These are phyloP conservation scores for Macrolepiota fuliginosa DNA, from an alignment of 768 basidiomycete species.

Conservation along the genomic window DNA sequence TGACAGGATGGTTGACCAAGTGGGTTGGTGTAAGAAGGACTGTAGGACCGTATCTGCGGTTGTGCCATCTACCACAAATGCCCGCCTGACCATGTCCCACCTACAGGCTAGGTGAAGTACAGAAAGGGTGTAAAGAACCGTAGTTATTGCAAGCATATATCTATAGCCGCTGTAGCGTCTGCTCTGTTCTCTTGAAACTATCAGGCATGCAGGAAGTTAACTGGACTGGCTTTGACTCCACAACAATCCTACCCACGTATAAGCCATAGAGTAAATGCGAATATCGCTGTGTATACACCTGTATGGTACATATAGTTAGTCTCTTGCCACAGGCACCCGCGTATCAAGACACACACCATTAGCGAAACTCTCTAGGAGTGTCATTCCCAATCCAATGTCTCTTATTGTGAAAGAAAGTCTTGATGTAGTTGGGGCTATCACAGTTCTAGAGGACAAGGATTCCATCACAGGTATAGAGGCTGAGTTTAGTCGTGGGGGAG, in stretches of 20 bases:
- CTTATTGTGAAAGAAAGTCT: slow-evolving; percentile 1
- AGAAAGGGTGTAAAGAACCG: background rate
- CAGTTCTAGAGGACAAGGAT: background rate
- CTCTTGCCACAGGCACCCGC: background rate
- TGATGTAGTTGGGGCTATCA: background rate
- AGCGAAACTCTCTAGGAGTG: slow-evolving; percentile 4
- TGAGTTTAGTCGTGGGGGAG: background rate
- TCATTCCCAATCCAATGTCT: slow-evolving; percentile 10
- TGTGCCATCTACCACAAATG: background rate
- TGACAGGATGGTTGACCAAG: slow-evolving; percentile 1
- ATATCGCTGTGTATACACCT: slow-evolving; percentile 8
- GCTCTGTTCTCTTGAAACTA: background rate
- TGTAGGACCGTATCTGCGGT: background rate
- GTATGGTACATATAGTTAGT: background rate
- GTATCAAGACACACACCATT: background rate
- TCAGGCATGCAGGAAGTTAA: background rate
- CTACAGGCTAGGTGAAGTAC: slow-evolving; percentile 2
- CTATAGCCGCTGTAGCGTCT: background rate
- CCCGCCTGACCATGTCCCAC: slow-evolving; percentile 6
- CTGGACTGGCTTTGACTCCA: background rate
- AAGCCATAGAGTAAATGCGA: slow-evolving; percentile 1
- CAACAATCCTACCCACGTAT: background rate
- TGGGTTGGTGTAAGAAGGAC: background rate
- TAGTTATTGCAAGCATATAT: slow-evolving; percentile 1
- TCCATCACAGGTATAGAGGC: background rate